Evolutionary conservation across 441 rosid genomes (phyloP).

Genomic region (Pelargonium australe): DNA sequence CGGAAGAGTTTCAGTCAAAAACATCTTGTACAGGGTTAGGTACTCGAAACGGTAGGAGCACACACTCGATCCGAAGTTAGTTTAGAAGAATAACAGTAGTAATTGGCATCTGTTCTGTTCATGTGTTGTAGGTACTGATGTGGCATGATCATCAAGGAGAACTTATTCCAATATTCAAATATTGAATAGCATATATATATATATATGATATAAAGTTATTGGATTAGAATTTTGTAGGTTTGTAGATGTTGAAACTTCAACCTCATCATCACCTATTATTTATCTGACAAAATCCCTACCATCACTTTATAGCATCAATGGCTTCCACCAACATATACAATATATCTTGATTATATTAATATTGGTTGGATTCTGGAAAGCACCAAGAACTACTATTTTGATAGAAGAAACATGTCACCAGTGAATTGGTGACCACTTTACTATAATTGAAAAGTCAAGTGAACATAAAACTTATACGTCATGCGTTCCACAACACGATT

Average conservation of each 20-base stretch:
- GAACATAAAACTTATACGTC: no score
- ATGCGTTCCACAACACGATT: no score
- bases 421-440: no score
- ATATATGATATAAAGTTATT: neutral
- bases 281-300: neutral
- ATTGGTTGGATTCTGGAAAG: no score
- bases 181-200: neutral
- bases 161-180: neutral
- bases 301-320: neutral
- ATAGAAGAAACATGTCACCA: no score
- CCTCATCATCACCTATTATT: neutral
- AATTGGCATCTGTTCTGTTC: neutral
- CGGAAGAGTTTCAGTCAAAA: no score
- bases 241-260: neutral
- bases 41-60: no score
- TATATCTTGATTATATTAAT: no score
- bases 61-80: no score
- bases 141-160: neutral
- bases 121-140: neutral
- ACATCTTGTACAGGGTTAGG: no score
- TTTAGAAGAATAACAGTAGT: neutral
- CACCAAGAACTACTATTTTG: no score
- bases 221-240: slow-evolving; percentile 1
- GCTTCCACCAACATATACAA: neutral
- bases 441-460: no score